Evolutionary conservation across 108 stramenopile genomes (phyloP).

Genomic region (Nitzschia palea): DNA sequence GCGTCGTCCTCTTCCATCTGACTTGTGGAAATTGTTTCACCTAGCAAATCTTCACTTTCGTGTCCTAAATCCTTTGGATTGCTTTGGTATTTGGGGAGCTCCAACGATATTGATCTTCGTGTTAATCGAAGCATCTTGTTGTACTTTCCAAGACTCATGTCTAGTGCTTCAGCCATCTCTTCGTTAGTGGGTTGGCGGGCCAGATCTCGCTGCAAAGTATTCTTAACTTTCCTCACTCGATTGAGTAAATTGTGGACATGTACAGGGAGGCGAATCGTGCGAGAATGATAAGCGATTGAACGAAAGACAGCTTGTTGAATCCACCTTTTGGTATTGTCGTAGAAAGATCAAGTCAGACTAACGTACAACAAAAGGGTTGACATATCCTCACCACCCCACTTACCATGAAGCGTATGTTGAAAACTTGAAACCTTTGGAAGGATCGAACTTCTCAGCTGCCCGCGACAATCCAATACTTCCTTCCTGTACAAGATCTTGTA

Average conservation of each 20-base stretch:
- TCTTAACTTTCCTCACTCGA: slow-evolving; percentile 72
- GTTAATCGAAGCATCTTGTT: slow-evolving; percentile 82
- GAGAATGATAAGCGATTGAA: slow-evolving; percentile 89
- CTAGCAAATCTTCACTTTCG: slow-evolving; percentile 72
- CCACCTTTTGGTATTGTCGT: slow-evolving; percentile 54
- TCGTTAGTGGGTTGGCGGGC: slow-evolving; percentile 87
- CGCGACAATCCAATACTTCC: slow-evolving; percentile 83
- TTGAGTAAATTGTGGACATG: slow-evolving; percentile 95
- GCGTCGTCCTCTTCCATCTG: slow-evolving; percentile 16
- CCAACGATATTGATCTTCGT: slow-evolving; percentile 78
- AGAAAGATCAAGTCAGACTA: no score
- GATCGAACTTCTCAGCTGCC: slow-evolving; percentile 90
- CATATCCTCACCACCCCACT: slow-evolving; percentile 10
- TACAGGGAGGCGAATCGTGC: slow-evolving; percentile 94
- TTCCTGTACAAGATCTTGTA: slow-evolving; percentile 89
- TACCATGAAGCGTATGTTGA: slow-evolving; percentile 91
- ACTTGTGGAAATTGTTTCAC: slow-evolving; percentile 56
- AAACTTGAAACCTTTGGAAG: slow-evolving; percentile 88
- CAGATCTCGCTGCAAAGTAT: slow-evolving; percentile 56
- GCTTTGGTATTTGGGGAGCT: slow-evolving; percentile 75
- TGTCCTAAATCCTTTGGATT: slow-evolving; percentile 84
- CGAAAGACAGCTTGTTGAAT: slow-evolving; percentile 92
- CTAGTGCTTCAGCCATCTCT: slow-evolving; percentile 86
- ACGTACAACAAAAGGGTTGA: neutral
- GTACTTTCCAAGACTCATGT: slow-evolving; percentile 78